Conservation (phyloP, 768 basidiomycete species). For the Tricholoma furcatifolium region DNA sequence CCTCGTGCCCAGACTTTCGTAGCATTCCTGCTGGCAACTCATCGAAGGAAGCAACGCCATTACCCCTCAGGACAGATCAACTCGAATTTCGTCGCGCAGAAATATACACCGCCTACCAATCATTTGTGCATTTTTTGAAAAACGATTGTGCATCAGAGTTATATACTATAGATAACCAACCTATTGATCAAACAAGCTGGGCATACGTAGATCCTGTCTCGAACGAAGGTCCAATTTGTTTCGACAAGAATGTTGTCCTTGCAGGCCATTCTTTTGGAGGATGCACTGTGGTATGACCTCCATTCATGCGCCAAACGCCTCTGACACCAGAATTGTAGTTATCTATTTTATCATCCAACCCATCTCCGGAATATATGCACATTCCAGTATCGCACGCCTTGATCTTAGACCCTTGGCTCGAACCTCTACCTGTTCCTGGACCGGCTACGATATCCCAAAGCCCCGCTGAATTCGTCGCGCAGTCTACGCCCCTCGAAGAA, state of each 20-base stretch:
- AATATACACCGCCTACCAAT: slow-evolving; percentile 59
- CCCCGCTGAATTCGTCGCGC: slow-evolving; percentile 7
- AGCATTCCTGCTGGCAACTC: slow-evolving; percentile 30
- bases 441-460: slow-evolving; percentile 32
- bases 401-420: slow-evolving; percentile 83
- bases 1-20: neutral
- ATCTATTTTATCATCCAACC: slow-evolving; percentile 50
- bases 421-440: slow-evolving; percentile 65
- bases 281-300: slow-evolving; percentile 39
- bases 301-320: neutral
- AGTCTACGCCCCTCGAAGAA: slow-evolving; percentile 2
- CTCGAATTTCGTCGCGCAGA: slow-evolving; percentile 69
- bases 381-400: slow-evolving; percentile 60
- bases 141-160: slow-evolving; percentile 32
- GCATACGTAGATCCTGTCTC: slow-evolving; percentile 13
- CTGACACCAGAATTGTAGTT: slow-evolving; percentile 38
- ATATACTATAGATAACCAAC: slow-evolving; percentile 33
- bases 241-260: slow-evolving; percentile 34
- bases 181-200: slow-evolving; percentile 44
- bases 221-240: slow-evolving; percentile 28
- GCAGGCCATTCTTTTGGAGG: slow-evolving; percentile 49
- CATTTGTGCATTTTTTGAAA: slow-evolving; percentile 55
- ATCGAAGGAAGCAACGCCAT: slow-evolving; percentile 24
- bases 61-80: slow-evolving; percentile 65
- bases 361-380: slow-evolving; percentile 35